phyloP scores from a whole-genome alignment of 306 rosid genomes.

The Rosa lucieae region DNA sequence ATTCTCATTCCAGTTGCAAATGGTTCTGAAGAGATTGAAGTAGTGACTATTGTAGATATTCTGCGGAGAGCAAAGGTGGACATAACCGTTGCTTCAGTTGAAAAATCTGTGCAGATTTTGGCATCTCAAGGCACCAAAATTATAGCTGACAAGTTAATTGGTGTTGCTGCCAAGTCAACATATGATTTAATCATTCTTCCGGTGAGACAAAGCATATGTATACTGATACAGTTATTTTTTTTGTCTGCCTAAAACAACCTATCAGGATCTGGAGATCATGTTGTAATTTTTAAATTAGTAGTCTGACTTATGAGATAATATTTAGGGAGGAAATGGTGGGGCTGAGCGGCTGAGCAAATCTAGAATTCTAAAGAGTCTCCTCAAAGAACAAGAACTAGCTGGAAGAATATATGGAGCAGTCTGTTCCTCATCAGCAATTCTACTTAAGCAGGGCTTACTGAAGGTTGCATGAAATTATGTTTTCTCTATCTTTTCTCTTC shows the following conservation, averaged over 20 bases:
- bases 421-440: slow-evolving; percentile 65
- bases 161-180: slow-evolving; percentile 63
- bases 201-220: slow-evolving; percentile 43
- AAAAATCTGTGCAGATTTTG: slow-evolving; percentile 56
- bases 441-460: slow-evolving; percentile 75
- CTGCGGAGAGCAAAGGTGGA: slow-evolving; percentile 86
- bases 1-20: slow-evolving; percentile 88
- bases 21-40: slow-evolving; percentile 90
- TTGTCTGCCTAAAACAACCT: neutral
- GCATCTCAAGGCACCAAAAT: slow-evolving; percentile 74
- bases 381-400: slow-evolving; percentile 69
- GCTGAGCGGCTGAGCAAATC: slow-evolving; percentile 66
- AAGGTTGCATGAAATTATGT: slow-evolving; percentile 49
- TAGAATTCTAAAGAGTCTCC: slow-evolving; percentile 69
- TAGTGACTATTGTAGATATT: slow-evolving; percentile 76
- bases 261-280: neutral
- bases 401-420: slow-evolving; percentile 76
- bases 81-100: slow-evolving; percentile 83
- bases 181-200: slow-evolving; percentile 89
- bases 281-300: neutral
- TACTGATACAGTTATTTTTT: slow-evolving; percentile 18
- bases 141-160: slow-evolving; percentile 70
- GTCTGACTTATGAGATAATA: neutral
- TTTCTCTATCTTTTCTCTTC: slow-evolving; percentile 19
- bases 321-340: slow-evolving; percentile 69